Evolutionary conservation across 2,329 filamentous ascomycete genomes (phyloP).

Genomic region (Chrysoporthe deuterocubensis): DNA sequence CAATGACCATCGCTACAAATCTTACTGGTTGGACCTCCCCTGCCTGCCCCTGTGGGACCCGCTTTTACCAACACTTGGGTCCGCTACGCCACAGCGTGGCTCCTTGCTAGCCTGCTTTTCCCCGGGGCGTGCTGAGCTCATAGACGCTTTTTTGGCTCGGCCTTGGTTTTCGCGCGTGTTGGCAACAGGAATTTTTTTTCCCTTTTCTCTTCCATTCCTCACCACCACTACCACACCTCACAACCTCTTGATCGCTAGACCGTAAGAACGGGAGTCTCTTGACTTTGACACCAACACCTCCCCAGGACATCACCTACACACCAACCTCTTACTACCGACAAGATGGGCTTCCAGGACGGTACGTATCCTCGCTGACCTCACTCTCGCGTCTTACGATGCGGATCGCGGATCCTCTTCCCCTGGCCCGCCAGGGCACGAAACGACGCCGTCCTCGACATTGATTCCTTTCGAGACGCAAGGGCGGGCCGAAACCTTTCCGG

Average conservation of each 20-base stretch:
- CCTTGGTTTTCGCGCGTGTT: conserved; percentile 22
- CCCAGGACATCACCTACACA: conserved; percentile 11
- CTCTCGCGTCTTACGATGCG: not conserved
- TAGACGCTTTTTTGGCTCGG: conserved; percentile 22
- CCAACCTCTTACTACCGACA: conserved; percentile 33
- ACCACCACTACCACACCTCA: conserved; percentile 5
- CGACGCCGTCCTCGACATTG: not conserved
- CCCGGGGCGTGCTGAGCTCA: conserved; percentile 24
- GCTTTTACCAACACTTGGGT: conserved; percentile 8
- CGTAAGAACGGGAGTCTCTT: conserved; percentile 18
- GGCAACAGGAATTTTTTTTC: conserved; percentile 18
- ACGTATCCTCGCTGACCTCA: conserved; percentile 32
- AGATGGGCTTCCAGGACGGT: conserved; percentile 46
- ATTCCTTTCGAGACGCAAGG: not conserved
- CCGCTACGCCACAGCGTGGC: conserved; percentile 23
- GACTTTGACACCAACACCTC: not conserved
- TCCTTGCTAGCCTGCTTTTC: conserved; percentile 15
- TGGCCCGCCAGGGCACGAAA: conserved; percentile 33
- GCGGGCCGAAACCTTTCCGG: no score
- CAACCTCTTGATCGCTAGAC: not conserved
- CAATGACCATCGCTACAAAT: conserved; percentile 25
- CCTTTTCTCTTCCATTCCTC: conserved; percentile 7
- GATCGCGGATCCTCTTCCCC: conserved; percentile 7
- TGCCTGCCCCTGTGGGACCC: conserved; percentile 12
- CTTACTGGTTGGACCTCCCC: conserved; percentile 26